Evolutionary conservation across 192 early-diverging fungal genomes (phyloP), one percentile per base, ranked within the genome.

Genomic region (Umbelopsis ramanniana): DNA sequence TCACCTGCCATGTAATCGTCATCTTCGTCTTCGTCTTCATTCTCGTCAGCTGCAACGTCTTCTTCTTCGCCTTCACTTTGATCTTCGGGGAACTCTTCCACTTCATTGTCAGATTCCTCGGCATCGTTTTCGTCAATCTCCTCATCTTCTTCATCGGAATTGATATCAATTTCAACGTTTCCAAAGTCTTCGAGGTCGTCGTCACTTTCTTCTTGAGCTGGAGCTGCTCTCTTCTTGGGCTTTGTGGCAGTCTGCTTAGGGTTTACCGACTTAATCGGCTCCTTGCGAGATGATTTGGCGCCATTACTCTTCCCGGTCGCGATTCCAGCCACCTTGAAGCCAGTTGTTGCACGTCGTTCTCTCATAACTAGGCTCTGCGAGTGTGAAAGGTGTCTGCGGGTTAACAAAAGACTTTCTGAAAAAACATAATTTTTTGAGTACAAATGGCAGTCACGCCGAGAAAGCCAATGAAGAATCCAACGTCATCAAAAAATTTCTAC

Each of bases 1-100:
- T 85, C 78, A 29, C 74, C 82, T 6, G 50, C 81, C n/a, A 82
- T 80, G n/a, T 83, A 86, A 45, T 87, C 81, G 4, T 87, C 87
- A 11, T 70, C 52, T 21, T 86, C 87, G 40, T 80, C 74, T 26
- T 80, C 81, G 33, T 84, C 78, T 17, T 79, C 83, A 10, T 81
- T 81, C 53, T 77, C 79, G 43, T 82, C 84, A 1, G 80, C 82
- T 22, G 67, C 40, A 1, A 11, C 8, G 40, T 43, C 74, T 24
- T 72, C 76, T 43, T 73, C 70, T 60, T 84, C 82, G 5, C 79
- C 80, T 26, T 79, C 85, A 15, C 78, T 81, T 3, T 76, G 74
- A 4, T 83, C 75, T 10, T 84, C 82, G 29, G 76, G 74, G 17
- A 79, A 75, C 11, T 63, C 70, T 19, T 74, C 79, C 8, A 60